Base-by-base conservation (phyloP, 2,329 filamentous ascomycete genomes). In the Pseudogymnoascus sp. region DNA sequence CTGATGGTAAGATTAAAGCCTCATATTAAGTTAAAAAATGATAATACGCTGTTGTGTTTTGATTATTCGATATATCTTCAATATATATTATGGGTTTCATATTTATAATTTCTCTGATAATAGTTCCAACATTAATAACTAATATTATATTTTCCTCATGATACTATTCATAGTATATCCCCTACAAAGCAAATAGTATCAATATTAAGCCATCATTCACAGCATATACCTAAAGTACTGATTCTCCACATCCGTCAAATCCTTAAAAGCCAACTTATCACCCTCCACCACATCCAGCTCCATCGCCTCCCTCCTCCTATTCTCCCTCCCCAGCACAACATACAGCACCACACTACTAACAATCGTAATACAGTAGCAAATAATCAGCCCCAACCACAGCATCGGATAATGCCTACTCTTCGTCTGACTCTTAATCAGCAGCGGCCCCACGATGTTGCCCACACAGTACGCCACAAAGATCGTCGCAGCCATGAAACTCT, bases 391-490 rank as follows among this genome's bases (percentile, higher is more conserved):
- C 0, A 82, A 76, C 88, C 88, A 91, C 7, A 91, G 70, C 67
- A 84, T 82, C 0, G 89, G 88, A 69, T 91, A 91, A 73, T 91
- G 89, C 59, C 80, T 71, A 0, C 71, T 74, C 67, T 87, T 87
- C 0, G 84, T 86, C 73, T 88, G 77, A n/a, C 81, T 85, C 68
- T 83, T 83, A 42, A 91, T 82, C 40, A 91, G 77, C 74, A 89
- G 87, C 3, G 89, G 89, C 0, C 88, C 88, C 23, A 91, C 84
- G 60, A 92, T 91, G 68, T 91, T 91, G 1, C 88, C 84, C 5
- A 91, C 84, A 63, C 87, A 89, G 70, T 91, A 91, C 0, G 86
- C 87, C 0, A 90, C 86, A 66, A 91, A 92, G 1, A 90, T 87
- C 0, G 85, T 85, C 0, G 86, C 85, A 0, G 88, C 86, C 80